Evolutionary conservation across 2,329 filamentous ascomycete genomes (phyloP).

Genomic region (Fusarium foetens): DNA sequence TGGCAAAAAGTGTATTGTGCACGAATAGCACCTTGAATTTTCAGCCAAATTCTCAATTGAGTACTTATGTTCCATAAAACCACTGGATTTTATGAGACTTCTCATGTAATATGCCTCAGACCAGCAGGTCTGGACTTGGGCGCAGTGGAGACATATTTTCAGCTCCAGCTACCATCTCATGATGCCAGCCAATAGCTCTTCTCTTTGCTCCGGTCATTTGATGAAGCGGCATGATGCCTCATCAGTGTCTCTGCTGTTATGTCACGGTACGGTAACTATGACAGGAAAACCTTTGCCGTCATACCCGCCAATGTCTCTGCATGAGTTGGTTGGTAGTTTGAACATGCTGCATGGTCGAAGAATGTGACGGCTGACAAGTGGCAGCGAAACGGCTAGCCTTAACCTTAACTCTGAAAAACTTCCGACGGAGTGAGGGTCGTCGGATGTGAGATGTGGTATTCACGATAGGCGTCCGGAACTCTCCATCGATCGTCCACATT

Average conservation of each 20-base stretch:
- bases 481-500: not conserved
- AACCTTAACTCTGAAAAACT: not conserved
- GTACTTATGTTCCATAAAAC: accelerated
- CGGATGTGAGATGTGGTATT: not conserved
- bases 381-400: not conserved
- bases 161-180: no score
- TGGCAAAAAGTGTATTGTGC: not conserved
- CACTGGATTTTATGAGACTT: no score
- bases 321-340: not conserved
- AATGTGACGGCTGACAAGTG: not conserved
- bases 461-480: not conserved
- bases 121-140: not conserved
- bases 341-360: not conserved
- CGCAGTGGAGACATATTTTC: not conserved
- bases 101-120: not conserved
- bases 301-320: not conserved
- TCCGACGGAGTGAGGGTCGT: not conserved
- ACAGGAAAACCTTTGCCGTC: not conserved
- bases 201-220: not conserved
- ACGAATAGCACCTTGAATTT: accelerated
- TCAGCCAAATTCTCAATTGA: no score
- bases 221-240: accelerated
- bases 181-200: no score
- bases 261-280: not conserved
- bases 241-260: accelerated